phyloP scores from a whole-genome alignment of 1,284 basidiomycete genomes.

The Irpex rosettiformis region DNA sequence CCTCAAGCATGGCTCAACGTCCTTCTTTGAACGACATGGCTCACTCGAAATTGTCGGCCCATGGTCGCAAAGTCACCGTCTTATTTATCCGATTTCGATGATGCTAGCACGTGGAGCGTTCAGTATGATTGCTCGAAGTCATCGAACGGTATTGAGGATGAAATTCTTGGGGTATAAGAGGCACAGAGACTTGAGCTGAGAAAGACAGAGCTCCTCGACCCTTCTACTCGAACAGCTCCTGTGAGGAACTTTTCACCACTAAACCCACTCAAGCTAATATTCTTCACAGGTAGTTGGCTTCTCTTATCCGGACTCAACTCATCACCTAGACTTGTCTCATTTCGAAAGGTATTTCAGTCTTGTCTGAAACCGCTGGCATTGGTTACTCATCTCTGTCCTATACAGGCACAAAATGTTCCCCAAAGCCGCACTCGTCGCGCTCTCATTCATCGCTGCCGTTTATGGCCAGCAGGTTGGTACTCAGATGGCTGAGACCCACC shows the following conservation, averaged over 20 bases:
- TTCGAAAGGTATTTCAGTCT: not conserved
- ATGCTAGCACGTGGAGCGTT: not conserved
- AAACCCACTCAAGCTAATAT: not conserved
- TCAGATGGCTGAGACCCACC: slow-evolving; percentile 37
- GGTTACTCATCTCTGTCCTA: not conserved
- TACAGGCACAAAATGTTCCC: slow-evolving; percentile 11
- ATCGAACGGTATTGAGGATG: not conserved
- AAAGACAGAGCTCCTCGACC: slow-evolving; percentile 4
- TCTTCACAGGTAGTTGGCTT: not conserved
- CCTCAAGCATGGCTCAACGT: not conserved
- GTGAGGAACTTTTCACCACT: not conserved
- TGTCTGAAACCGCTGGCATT: not conserved
- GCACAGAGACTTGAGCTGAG: not conserved
- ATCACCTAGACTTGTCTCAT: not conserved
- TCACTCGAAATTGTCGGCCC: slow-evolving; percentile 7
- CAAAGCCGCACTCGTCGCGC: slow-evolving; percentile 11
- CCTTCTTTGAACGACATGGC: not conserved
- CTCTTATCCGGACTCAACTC: not conserved
- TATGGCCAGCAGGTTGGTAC: slow-evolving; percentile 39
- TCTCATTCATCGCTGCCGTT: slow-evolving; percentile 29
- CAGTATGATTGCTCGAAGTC: not conserved
- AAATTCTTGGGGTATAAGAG: slow-evolving; percentile 5
- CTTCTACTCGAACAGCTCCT: slow-evolving; percentile 1
- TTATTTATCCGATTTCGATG: slow-evolving; percentile 6
- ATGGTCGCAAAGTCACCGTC: slow-evolving; percentile 8